Evolutionary conservation across 2,329 filamentous ascomycete species (phyloP).

Genomic region (Cercospora sp.): DNA sequence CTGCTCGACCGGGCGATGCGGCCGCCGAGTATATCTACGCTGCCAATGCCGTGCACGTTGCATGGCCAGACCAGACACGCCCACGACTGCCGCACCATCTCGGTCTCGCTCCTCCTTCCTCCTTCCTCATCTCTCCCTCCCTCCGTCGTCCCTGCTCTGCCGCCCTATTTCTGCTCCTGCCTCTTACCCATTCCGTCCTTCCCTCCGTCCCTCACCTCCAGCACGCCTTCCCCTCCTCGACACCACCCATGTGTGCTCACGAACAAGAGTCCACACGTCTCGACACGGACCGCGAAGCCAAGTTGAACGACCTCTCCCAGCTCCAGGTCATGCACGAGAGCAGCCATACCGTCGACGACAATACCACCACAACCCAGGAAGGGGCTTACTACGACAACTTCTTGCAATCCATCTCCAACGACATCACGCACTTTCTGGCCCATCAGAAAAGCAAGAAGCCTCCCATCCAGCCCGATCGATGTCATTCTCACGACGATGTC

Average conservation of each 20-base stretch:
- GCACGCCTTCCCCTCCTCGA: neutral
- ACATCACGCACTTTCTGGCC: conserved; percentile 30
- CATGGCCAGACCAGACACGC: neutral
- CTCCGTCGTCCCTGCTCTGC: neutral
- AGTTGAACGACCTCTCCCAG: neutral
- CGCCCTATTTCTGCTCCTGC: neutral
- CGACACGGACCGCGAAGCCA: neutral
- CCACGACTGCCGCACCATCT: neutral
- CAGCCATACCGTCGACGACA: neutral
- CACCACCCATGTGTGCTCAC: neutral
- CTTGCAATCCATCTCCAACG: conserved; percentile 32
- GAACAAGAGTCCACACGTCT: neutral
- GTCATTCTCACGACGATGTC: neutral
- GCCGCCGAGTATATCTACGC: neutral
- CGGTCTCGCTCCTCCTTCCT: neutral
- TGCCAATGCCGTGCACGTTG: neutral
- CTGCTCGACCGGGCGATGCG: neutral
- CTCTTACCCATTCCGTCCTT: neutral
- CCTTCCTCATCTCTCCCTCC: neutral
- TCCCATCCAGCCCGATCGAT: neutral
- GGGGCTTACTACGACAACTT: conserved; percentile 31
- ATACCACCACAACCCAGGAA: neutral
- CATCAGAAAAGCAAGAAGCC: conserved; percentile 8
- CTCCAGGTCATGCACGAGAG: neutral
- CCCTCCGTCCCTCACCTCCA: neutral